These are phyloP conservation scores for Bolboschoenus planiculmis DNA, from an alignment of 176 grass and related monocot genomes.

Conservation along the genomic window DNA sequence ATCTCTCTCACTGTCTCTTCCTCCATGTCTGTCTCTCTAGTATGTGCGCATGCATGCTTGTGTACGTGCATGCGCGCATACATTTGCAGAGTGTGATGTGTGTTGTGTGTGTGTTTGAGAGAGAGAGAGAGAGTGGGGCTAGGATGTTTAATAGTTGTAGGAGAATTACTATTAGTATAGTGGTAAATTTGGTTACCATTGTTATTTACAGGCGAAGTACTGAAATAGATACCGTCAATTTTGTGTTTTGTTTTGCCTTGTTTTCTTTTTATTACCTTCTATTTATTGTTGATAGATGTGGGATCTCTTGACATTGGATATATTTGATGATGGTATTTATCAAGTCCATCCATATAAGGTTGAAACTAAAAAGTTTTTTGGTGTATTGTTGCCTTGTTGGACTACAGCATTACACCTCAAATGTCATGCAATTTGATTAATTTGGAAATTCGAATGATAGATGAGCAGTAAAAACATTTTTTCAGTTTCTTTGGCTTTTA, in stretches of 20 bases:
- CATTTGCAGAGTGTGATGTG: neutral
- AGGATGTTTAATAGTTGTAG: neutral
- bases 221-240: neutral
- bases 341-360: neutral
- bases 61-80: neutral
- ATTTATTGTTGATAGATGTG: neutral
- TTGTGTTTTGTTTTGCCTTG: neutral
- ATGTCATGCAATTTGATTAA: neutral
- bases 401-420: neutral
- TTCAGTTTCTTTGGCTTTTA: neutral
- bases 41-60: neutral
- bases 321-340: neutral
- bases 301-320: neutral
- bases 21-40: neutral
- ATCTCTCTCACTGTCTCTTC: neutral
- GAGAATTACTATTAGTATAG: neutral
- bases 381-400: neutral
- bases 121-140: neutral
- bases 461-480: neutral
- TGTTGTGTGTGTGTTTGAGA: neutral
- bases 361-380: neutral
- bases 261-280: neutral
- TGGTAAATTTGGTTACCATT: neutral
- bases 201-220: neutral
- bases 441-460: neutral